Evolutionary conservation across 345 rosid genomes (phyloP).

Genomic region (Laguncularia racemosa): DNA sequence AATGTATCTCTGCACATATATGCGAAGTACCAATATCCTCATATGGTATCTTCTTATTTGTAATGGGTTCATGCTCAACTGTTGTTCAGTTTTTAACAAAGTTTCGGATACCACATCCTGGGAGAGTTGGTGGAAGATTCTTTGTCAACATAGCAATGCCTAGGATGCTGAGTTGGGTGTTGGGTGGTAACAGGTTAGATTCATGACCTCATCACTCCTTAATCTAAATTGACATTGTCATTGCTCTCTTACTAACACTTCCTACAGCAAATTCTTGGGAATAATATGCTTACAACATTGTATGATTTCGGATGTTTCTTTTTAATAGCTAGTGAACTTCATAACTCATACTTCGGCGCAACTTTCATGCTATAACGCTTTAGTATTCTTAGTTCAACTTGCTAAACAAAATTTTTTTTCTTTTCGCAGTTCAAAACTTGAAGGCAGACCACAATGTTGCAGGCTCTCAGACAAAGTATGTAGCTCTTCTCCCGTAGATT

Average conservation of each 20-base stretch:
- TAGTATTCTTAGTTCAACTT: background rate
- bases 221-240: background rate
- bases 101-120: slow-evolving; percentile 83
- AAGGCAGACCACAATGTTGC: slow-evolving; percentile 73
- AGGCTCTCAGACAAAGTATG: slow-evolving; percentile 81
- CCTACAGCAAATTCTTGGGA: too few species aligned
- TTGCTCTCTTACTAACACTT: too few species aligned
- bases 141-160: slow-evolving; percentile 77
- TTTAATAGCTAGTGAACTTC: too few species aligned
- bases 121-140: slow-evolving; percentile 83
- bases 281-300: too few species aligned
- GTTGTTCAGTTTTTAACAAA: slow-evolving; percentile 67
- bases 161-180: slow-evolving; percentile 78
- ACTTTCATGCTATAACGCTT: background rate
- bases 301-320: too few species aligned
- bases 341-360: too few species aligned
- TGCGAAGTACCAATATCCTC: slow-evolving; percentile 1
- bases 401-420: background rate
- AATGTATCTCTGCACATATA: background rate
- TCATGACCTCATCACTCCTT: slow-evolving; percentile 1
- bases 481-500: too few species aligned
- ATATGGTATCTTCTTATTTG: background rate
- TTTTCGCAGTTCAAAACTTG: slow-evolving; percentile 64
- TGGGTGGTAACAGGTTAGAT: slow-evolving; percentile 86
- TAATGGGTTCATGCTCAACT: slow-evolving; percentile 10